Base-by-base conservation (phyloP, 2,329 filamentous ascomycete species). In the Leptographium procerum region DNA sequence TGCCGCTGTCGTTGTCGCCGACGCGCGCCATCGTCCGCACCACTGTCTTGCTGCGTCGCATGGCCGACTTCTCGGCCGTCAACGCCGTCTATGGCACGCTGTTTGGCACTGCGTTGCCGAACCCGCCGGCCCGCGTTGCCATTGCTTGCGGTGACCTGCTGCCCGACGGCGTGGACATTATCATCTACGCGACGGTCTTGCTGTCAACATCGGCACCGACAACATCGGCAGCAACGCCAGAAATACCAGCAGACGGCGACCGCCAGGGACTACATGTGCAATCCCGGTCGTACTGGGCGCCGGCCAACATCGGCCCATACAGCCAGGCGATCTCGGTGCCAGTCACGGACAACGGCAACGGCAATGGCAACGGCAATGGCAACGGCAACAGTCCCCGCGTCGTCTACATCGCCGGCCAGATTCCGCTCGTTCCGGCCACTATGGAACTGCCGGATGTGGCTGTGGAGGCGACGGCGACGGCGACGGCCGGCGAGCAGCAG, bases 241-340 rank as follows among this genome's bases (percentile, higher is more conserved):
- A 5, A 6, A n/a, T 16, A 24, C 36, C 34, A 16, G 40, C 24
- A 31, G 62, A 66, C 1, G 61, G 61, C 2, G 61, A 68, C 34
- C 71, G 88, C 72, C 76, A 78, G 56, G 83, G 82, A 0, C 79
- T 97, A 1, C 94, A 99, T 69, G 91, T 99, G 7, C 94, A 97
- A 72, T 91, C 88, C 4, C 79, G 89, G 45, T 95, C 90, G 13
- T 97, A 97, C 76, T 99, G 94, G 94, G 94, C 94, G 0, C 94
- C 94, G 0, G 92, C 94, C 24, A 97, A 97, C 67, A 97, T 99
- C 57, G 94, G 94, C 0, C 94, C 94, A 0, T 97, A 97, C 71
- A 96, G 91, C 58, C 94, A 99, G 73, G 90, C 91, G 4, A 84
- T 94, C 55, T 77, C 80, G 2, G 72, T 83, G 13, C 72, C 69